Evolutionary conservation across 192 early-diverging fungal species (phyloP).

Genomic region (Coemansia sp.): DNA sequence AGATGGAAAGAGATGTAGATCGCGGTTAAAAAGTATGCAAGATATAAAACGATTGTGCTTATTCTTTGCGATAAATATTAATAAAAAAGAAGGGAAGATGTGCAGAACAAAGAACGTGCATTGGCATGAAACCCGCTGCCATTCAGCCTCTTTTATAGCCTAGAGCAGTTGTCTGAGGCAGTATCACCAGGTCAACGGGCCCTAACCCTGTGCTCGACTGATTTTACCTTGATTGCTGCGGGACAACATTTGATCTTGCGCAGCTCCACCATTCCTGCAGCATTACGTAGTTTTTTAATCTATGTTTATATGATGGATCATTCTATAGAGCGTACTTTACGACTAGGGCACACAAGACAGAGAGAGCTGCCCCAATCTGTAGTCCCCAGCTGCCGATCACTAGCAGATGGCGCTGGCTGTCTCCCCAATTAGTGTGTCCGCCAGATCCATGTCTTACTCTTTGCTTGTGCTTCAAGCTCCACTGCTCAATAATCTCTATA

Average conservation of each 20-base stretch:
- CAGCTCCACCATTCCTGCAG: background rate
- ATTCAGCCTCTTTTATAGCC: background rate
- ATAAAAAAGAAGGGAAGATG: background rate
- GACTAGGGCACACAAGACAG: background rate
- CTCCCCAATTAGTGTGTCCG: background rate
- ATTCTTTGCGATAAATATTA: background rate
- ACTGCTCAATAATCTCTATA: conserved; percentile 5
- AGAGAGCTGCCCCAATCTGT: background rate
- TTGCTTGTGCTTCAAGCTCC: conserved; percentile 5
- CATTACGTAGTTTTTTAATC: background rate
- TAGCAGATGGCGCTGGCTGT: background rate
- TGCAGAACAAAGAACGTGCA: background rate
- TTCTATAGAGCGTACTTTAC: background rate
- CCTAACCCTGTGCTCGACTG: background rate
- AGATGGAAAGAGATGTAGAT: background rate
- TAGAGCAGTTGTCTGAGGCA: background rate
- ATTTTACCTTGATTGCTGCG: background rate
- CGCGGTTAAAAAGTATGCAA: background rate
- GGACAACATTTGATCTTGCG: background rate
- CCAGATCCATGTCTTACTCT: background rate
- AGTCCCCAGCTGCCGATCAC: background rate
- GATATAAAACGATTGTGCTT: background rate
- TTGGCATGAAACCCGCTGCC: background rate
- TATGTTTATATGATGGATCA: background rate
- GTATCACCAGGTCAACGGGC: background rate